Base-by-base conservation (phyloP, 768 basidiomycete species). In the Serpula lacrymans region DNA sequence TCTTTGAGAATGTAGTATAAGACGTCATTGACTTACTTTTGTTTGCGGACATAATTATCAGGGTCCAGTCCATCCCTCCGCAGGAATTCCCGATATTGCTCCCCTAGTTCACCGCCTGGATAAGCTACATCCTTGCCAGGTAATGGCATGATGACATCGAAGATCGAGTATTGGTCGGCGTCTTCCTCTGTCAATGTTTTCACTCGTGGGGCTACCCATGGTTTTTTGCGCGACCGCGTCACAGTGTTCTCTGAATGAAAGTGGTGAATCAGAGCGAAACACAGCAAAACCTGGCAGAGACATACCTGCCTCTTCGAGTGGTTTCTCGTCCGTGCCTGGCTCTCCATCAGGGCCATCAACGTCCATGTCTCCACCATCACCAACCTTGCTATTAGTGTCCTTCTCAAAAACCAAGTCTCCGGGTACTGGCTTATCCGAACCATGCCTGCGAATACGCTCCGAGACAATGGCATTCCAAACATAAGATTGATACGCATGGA, bases 381-480 rank as follows among this genome's bases (percentile, higher is more conserved):
- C 46, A 31, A 33, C 34, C 48, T 61, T 63, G 18, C 46, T 50
- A 5, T 48, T 28, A 1, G 43, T 49, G 17, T 58, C 59, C 17
- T 58, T 63, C 34, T 87, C 88, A 48, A 83, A 86, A 12, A 98
- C 89, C n/a, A 98, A 72, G 58, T 99, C 96, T 1, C 96, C 96
- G 5, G 79, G 78, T 32, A 93, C 73, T 2, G 90, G 82, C 45
- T 75, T 72, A 37, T 84, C 76, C 37, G 75, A 67, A 22, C 94
- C 92, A 52, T 82, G 82, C 34, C 73, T 71, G 44, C 79, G 81
- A 54, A 98, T 82, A 10, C 96, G 85, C 63, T 97, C 92, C 3
- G 94, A 97, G 28, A 94, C 90, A 41, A 97, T 84, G 34, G 91
- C 82, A 63, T 99, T 99, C 95, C 95, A 99, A 24, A 98, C 84